Evolutionary conservation across 1,284 basidiomycete genomes (phyloP), one percentile per base, ranked within the genome.

Genomic region (Papiliotrema laurentii): DNA sequence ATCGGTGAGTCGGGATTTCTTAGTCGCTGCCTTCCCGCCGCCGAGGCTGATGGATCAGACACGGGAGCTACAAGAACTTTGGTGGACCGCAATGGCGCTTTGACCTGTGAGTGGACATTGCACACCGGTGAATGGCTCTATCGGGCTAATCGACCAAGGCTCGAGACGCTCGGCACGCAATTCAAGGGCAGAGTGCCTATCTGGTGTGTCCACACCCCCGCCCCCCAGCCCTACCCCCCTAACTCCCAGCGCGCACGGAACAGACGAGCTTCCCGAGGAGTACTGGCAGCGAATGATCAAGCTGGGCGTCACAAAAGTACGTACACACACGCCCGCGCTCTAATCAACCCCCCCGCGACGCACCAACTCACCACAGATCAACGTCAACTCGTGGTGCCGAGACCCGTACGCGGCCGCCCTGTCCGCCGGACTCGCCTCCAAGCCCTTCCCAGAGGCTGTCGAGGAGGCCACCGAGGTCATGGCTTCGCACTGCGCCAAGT

Each of bases 381-480:
- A 75, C 61, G 69, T 75, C 61, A 75, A 75, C 63, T 70, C 66
- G 11, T 75, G 73, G 73, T 64, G 65, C 22, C 64, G 73, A 35
- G 73, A 75, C 50, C 71, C 72, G 21, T 72, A 68, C 45, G 58
- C 55, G 50, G 58, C 58, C 18, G 61, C 64, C 10, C 56, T 72
- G 21, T 55, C 56, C 22, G 49, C 61, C 38, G 60, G 59, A 3
- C 54, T 73, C 9, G 52, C 58, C 16, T 50, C 50, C 44, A 66
- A 66, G 48, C 64, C 68, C 7, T 66, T 73, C 59, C 73, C 73
- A 7, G 72, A 74, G 26, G 63, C 71, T 5, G 61, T 63, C 41
- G 71, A 73, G 38, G 66, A 62, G 19, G 71, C 72, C 2, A 65
- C 65, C 36, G 68, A 68, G 42, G 68, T 64, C 5, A 67, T 66